Percentiles rank a stretch among this genome's conserved stretches.
phyloP scores from a whole-genome alignment of 768 basidiomycete genomes.

The Holtermanniella nyarrowii region DNA sequence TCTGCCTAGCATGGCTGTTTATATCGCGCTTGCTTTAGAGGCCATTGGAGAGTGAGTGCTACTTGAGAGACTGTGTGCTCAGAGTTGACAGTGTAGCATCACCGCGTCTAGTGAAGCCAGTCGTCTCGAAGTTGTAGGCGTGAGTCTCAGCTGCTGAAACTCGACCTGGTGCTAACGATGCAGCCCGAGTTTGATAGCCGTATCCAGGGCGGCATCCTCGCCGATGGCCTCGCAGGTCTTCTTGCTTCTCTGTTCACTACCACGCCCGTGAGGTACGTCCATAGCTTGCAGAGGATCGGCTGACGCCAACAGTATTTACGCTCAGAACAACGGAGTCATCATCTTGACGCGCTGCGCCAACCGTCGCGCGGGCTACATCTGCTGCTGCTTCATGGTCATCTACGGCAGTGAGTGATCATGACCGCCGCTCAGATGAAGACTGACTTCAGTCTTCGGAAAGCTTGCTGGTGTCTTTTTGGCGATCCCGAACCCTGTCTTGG shows the following conservation, averaged over 20 bases:
- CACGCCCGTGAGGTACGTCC: slow-evolving; percentile 51
- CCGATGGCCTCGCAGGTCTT: slow-evolving; percentile 72
- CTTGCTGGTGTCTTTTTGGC: slow-evolving; percentile 73
- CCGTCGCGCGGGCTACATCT: slow-evolving; percentile 65
- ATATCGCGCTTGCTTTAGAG: slow-evolving; percentile 68
- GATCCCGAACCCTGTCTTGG: slow-evolving; percentile 71
- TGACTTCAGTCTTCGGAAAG: slow-evolving; percentile 56
- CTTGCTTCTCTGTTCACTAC: slow-evolving; percentile 71
- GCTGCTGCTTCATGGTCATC: slow-evolving; percentile 65
- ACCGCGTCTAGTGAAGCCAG: slow-evolving; percentile 73
- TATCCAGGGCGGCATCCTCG: slow-evolving; percentile 69
- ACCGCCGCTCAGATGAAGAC: neutral
- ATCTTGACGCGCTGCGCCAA: slow-evolving; percentile 77
- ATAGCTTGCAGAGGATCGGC: neutral
- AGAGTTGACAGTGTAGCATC: slow-evolving; percentile 43
- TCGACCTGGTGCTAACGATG: neutral
- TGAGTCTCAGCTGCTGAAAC: neutral
- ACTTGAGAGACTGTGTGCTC: neutral
- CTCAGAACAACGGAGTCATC: slow-evolving; percentile 50
- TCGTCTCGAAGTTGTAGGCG: slow-evolving; percentile 58
- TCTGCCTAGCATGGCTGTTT: slow-evolving; percentile 55
- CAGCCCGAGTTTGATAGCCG: slow-evolving; percentile 61
- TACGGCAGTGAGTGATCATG: slow-evolving; percentile 46
- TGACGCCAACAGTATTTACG: slow-evolving; percentile 49
- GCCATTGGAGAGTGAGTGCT: slow-evolving; percentile 56